These are phyloP conservation scores for Gonapodya prolifera DNA, from an alignment of 192 early-diverging fungal species.

Conservation along the genomic window DNA sequence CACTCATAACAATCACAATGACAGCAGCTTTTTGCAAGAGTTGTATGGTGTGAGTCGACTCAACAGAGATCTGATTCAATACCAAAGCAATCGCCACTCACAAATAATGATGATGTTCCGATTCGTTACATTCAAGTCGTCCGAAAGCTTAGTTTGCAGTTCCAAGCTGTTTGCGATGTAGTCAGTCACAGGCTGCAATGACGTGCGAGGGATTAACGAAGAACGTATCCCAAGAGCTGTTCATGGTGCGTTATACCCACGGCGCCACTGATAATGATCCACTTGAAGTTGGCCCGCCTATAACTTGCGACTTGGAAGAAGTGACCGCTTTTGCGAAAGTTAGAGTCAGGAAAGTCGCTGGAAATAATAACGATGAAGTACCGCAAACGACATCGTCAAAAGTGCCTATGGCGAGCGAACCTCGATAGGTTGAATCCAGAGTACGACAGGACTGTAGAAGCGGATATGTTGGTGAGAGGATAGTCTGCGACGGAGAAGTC, in stretches of 20 bases:
- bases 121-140: background rate
- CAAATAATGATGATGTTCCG: background rate
- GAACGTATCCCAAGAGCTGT: too few species aligned
- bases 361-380: background rate
- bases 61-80: background rate
- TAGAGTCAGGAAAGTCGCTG: background rate
- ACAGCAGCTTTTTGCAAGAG: background rate
- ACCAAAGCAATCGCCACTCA: background rate
- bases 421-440: background rate
- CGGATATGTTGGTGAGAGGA: background rate
- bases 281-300: background rate
- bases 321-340: background rate
- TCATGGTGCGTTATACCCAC: too few species aligned
- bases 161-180: background rate
- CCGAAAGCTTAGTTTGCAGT: background rate
- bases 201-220: too few species aligned
- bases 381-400: background rate
- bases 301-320: background rate
- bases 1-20: background rate
- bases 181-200: background rate
- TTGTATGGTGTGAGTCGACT: background rate
- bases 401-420: background rate
- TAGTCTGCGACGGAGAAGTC: background rate
- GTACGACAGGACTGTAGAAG: background rate
- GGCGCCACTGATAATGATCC: background rate